Evolutionary conservation across 805 yeast species (phyloP), one percentile per base, ranked within the genome.

Genomic region (Suhomyces pyralidae): DNA sequence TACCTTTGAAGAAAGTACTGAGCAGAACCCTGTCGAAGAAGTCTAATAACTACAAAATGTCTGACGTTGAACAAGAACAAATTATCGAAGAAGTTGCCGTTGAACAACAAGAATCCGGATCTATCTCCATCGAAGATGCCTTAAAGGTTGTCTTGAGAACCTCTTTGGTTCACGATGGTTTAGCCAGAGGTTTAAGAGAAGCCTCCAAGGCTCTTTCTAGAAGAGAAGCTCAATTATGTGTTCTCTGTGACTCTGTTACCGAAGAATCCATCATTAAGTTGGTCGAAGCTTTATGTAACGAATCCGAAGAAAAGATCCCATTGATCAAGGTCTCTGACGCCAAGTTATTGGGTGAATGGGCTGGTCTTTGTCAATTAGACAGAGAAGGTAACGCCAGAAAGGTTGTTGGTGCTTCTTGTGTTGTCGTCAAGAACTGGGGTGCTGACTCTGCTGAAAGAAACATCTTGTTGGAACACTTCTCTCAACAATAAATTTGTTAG

Each of bases 161-260:
- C 78, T 86, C 99, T 68, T 86, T 94, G 77, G 89, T 93, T 74
- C 96, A 91, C 84, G 97, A 93, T 78, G 99, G 99, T 82, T 90
- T 94, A 81, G 98, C 98, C 78, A 93, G 99, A 85, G 99, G 99
- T 86, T 87, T 94, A 79, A 94, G 98, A 86, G 99, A 94, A 85
- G 96, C 98, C 66, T 90, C 97, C 74, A 94, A 94, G 89, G 98
- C 97, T 79, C 85, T 94, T 68, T 84, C 97, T 73, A 84, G 90
- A 80, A 90, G 97, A 79, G 96, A 92, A 81, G 99, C 97, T 68
- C 96, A 93, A 82, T 84, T 94, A 77, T 88, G 92, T 82, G 97
- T 94, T 74, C 84, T 94, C 70, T 91, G 96, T 81, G 97, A 93
- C 83, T 85, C 98, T 66, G 97, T 94, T 76, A 94, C 97, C 71